Conservation (phyloP, 164 flowering plant genomes). For the Chimonanthus praecox region DNA sequence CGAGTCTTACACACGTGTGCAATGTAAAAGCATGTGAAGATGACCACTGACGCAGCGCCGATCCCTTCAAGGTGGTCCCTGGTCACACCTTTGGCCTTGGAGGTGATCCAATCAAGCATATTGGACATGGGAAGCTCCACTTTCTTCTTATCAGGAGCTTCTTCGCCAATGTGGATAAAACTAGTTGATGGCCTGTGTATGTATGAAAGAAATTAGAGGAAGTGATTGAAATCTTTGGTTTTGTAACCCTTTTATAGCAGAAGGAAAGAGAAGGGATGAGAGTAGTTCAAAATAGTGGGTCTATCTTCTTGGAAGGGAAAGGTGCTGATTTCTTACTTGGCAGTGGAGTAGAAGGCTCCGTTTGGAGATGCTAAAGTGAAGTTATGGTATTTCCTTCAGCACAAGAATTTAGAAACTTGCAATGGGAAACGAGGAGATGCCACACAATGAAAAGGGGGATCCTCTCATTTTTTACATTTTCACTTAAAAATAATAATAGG, state of each 20-base stretch:
- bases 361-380: background rate
- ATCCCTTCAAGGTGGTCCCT: conserved; percentile 3
- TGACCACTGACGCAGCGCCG: conserved; percentile 4
- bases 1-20: background rate
- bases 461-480: too few species aligned
- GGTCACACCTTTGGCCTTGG: conserved; percentile 3
- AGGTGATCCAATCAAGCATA: background rate
- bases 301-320: background rate
- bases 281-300: background rate
- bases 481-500: too few species aligned
- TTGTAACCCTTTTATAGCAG: background rate
- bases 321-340: background rate
- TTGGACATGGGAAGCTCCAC: background rate
- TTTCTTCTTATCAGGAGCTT: background rate
- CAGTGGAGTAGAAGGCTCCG: background rate
- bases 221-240: background rate
- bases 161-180: background rate
- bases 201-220: background rate
- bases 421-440: too few species aligned
- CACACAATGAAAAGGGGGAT: too few species aligned
- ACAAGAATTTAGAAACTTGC: too few species aligned
- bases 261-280: background rate
- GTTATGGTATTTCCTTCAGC: background rate
- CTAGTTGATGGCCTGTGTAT: background rate
- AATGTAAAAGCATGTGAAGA: conserved; percentile 9